Evolutionary conservation across 805 yeast genomes (phyloP).

Genomic region (Wickerhamomyces rabaulensis): DNA sequence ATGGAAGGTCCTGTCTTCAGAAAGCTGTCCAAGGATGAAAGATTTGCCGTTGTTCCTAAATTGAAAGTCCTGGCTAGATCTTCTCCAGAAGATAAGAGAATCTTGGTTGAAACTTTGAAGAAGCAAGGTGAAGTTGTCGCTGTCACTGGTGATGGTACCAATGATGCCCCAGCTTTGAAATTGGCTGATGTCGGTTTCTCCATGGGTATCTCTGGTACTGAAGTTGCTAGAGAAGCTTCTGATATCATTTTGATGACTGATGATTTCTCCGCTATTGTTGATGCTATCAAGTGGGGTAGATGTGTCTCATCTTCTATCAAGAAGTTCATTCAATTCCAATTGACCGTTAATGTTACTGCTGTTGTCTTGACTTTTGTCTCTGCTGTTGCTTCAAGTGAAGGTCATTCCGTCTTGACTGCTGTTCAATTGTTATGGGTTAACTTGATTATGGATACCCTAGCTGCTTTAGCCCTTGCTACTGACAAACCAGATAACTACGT

Average conservation of each 20-base stretch:
- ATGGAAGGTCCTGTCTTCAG: slow-evolving; percentile 96
- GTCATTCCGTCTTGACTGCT: slow-evolving; percentile 87
- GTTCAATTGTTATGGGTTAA: slow-evolving; percentile 97
- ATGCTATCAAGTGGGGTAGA: slow-evolving; percentile 98
- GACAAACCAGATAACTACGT: slow-evolving; percentile 89
- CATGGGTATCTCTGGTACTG: slow-evolving; percentile 98
- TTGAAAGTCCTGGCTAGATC: slow-evolving; percentile 88
- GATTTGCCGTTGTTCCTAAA: slow-evolving; percentile 59
- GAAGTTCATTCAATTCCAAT: slow-evolving; percentile 93
- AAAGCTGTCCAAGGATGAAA: slow-evolving; percentile 50
- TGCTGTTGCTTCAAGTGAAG: slow-evolving; percentile 78
- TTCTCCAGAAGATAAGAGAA: slow-evolving; percentile 90
- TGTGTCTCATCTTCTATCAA: slow-evolving; percentile 92
- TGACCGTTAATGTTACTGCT: slow-evolving; percentile 97
- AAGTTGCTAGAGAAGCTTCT: slow-evolving; percentile 97
- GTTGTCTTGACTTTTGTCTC: slow-evolving; percentile 89
- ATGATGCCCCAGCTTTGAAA: slow-evolving; percentile 96
- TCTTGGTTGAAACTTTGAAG: slow-evolving; percentile 76
- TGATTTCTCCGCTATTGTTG: slow-evolving; percentile 90
- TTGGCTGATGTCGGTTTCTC: slow-evolving; percentile 97
- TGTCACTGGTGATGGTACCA: slow-evolving; percentile 98
- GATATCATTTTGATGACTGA: slow-evolving; percentile 91
- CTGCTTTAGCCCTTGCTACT: slow-evolving; percentile 95
- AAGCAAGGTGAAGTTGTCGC: slow-evolving; percentile 91
- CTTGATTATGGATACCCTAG: slow-evolving; percentile 95